Evolutionary conservation across 2,329 filamentous ascomycete genomes (phyloP).

Genomic region (Daldinia eschscholtzii): DNA sequence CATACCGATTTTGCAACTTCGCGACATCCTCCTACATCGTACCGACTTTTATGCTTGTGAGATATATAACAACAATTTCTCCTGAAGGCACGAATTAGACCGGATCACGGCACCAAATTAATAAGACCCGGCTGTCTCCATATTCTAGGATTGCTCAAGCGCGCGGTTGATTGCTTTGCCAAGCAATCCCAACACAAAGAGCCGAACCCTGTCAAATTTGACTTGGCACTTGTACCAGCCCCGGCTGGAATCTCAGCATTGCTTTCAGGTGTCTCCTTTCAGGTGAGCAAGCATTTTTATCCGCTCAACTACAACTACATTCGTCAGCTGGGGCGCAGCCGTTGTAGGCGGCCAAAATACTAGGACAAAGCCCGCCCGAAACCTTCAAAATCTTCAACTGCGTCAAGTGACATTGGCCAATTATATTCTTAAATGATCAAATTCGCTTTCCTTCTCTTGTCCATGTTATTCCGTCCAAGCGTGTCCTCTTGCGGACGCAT

Average conservation of each 20-base stretch:
- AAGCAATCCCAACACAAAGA: conserved; percentile 32
- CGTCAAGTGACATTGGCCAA: conserved; percentile 36
- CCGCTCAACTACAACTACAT: conserved; percentile 22
- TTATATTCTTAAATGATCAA: conserved; percentile 25
- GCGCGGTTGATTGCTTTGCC: conserved; percentile 40
- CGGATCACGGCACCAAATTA: conserved; percentile 40
- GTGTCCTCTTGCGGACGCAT: conserved; percentile 12
- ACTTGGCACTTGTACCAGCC: conserved; percentile 43
- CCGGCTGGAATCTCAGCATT: conserved; percentile 22
- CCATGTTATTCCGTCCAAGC: conserved; percentile 17
- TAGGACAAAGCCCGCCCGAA: conserved; percentile 32
- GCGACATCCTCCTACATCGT: conserved; percentile 3
- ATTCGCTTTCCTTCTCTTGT: conserved; percentile 21
- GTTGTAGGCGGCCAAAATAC: conserved; percentile 16
- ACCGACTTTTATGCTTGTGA: conserved; percentile 11
- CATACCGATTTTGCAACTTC: conserved; percentile 22
- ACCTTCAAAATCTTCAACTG: conserved; percentile 16
- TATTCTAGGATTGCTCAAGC: conserved; percentile 37
- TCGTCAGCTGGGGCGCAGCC: conserved; percentile 45
- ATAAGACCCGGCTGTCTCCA: conserved; percentile 32
- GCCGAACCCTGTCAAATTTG: conserved; percentile 27
- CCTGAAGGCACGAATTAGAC: conserved; percentile 13
- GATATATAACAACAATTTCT: conserved; percentile 3
- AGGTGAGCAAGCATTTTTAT: conserved; percentile 46
- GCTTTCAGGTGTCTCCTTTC: conserved; percentile 20